These are phyloP conservation scores for Penstemon barbatus DNA, from an alignment of 257 asterid species.

Conservation along the genomic window DNA sequence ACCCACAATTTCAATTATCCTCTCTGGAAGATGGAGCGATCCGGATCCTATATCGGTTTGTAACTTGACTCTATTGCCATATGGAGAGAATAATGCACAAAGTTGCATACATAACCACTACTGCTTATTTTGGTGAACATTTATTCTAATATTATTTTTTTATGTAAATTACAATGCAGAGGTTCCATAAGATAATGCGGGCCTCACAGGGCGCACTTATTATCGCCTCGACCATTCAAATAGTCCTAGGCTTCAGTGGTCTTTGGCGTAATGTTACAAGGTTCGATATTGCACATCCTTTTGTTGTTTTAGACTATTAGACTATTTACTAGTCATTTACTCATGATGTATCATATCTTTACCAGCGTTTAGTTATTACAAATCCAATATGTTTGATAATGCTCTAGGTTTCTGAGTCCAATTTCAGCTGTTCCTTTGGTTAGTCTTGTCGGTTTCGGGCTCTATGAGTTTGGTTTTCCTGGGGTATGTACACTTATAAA, in stretches of 20 bases:
- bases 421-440: slow-evolving; percentile 81
- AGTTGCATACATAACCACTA: not conserved
- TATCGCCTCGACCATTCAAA: too few species aligned
- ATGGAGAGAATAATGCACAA: not conserved
- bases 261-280: too few species aligned
- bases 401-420: slow-evolving; percentile 66
- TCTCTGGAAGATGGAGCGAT: slow-evolving; percentile 81
- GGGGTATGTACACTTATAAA: slow-evolving; percentile 46
- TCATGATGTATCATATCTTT: not conserved
- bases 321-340: not conserved
- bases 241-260: too few species aligned
- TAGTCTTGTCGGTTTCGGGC: slow-evolving; percentile 70
- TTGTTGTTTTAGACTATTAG: too few species aligned
- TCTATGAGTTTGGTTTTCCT: slow-evolving; percentile 78
- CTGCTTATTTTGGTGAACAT: not conserved
- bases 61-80: slow-evolving; percentile 20
- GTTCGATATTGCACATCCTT: too few species aligned
- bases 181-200: not conserved
- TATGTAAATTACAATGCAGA: slow-evolving; percentile 40
- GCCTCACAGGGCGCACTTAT: too few species aligned
- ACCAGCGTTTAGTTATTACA: not conserved
- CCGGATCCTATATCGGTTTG: slow-evolving; percentile 78
- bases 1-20: slow-evolving; percentile 87
- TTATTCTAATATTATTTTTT: not conserved
- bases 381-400: not conserved